Evolutionary conservation across 345 rosid species (phyloP).

Genomic region (Tarenaya hassleriana): DNA sequence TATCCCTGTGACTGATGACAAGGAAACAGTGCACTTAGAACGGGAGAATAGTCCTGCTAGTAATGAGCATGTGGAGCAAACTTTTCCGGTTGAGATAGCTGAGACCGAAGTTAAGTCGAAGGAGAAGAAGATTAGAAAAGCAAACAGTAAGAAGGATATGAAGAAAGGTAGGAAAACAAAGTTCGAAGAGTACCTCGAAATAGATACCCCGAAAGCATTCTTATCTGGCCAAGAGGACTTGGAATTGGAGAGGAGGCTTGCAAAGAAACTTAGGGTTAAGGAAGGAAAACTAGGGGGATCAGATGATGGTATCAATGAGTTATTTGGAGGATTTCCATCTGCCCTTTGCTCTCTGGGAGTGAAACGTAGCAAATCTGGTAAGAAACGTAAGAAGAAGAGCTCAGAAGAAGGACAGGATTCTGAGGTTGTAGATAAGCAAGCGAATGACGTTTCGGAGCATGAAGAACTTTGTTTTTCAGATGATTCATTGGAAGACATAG

Average conservation of each 20-base stretch:
- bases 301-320: conserved; percentile 55
- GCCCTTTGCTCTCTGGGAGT: conserved; percentile 31
- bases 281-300: conserved; percentile 52
- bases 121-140: conserved; percentile 25
- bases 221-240: conserved; percentile 45
- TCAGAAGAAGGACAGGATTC: conserved; percentile 25
- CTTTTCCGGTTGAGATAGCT: conserved; percentile 5
- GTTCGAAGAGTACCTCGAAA: conserved; percentile 66
- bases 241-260: conserved; percentile 68
- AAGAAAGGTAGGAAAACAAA: conserved; percentile 43
- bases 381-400: conserved; percentile 41
- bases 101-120: conserved; percentile 14
- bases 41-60: conserved; percentile 15
- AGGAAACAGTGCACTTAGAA: conserved; percentile 15
- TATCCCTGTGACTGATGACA: conserved; percentile 8
- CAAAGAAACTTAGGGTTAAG: conserved; percentile 81
- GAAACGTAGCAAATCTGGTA: conserved; percentile 25
- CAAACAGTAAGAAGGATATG: conserved; percentile 30
- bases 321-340: conserved; percentile 49
- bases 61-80: conserved; percentile 1
- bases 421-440: conserved; percentile 21
- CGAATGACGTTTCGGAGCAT: conserved; percentile 18
- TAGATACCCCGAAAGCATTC: conserved; percentile 34
- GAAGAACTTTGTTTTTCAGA: conserved; percentile 25
- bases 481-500: conserved; percentile 25